Evolutionary conservation across 768 basidiomycete species (phyloP), one percentile per base, ranked within the genome.

Genomic region (Mycena haematopus): DNA sequence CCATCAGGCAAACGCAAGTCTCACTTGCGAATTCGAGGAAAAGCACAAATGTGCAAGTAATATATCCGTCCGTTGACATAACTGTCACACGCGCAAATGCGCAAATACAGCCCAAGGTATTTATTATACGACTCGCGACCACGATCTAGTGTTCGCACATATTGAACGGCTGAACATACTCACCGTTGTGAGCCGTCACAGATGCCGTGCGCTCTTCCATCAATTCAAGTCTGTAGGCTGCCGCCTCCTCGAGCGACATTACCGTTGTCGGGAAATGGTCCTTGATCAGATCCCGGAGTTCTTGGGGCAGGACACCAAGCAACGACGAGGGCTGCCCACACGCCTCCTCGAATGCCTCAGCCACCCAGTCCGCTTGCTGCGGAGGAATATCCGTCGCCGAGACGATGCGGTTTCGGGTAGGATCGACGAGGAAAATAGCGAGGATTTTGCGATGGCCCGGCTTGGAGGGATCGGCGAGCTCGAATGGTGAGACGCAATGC

Each of bases 381-480:
- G 72, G 73, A 5, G 74, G 69, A 3, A 79, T 69, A 38, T 71
- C 63, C 14, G 56, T 66, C 6, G 71, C 69, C 3, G 79, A 75
- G 3, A 71, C 73, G 25, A 70, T 67, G n/a, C 76, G 67, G 2
- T 62, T 53, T 4, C 63, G 36, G 17, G 68, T 63, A 4, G 79
- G 79, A 55, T 80, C 76, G 55, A 78, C 72, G 52, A 80, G 74
- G 70, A 77, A 77, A 60, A 79, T 67, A 13, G 72, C 72, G 40
- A 80, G 68, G 38, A 80, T 79, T 65, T 78, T 80, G 53, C 78
- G 75, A 51, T 77, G 71, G 4, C 78, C 79, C 0, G 76, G 77
- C 59, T 73, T 73, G 25, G 73, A 66, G 1, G 63, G 52, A 54
- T 80, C 76, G 14, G 55, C 62, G 29, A 79, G 75, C 52, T 71